A percentile compares a stretch with the other conserved stretches of the same genome.
Evolutionary conservation across 2,329 filamentous ascomycete genomes (phyloP).

Genomic region (Diaporthe velutina): DNA sequence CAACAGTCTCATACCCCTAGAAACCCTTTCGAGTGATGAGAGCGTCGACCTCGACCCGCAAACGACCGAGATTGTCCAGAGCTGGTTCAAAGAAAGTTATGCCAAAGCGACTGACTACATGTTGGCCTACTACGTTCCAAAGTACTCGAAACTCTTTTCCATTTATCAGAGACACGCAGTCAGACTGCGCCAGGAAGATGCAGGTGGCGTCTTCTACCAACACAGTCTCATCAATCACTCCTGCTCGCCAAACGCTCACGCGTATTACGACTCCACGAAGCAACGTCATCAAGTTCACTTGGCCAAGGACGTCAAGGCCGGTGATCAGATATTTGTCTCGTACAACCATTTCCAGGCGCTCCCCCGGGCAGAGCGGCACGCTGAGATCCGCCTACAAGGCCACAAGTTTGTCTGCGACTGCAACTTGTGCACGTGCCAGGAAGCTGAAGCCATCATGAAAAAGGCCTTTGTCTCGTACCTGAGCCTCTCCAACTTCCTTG

Average conservation of each 20-base stretch:
- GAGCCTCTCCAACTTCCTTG: neutral
- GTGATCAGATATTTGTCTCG: conserved; percentile 40
- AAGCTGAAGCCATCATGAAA: neutral
- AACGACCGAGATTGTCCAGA: neutral
- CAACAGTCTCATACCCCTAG: neutral
- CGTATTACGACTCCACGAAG: conserved; percentile 38
- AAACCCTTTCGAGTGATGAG: neutral
- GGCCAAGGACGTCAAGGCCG: conserved; percentile 37
- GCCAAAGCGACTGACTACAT: neutral
- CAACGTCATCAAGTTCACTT: conserved; percentile 40
- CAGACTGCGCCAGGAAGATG: neutral
- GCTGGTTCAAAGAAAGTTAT: neutral
- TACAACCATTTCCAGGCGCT: conserved; percentile 11
- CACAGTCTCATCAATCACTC: conserved; percentile 41
- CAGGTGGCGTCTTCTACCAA: conserved; percentile 21
- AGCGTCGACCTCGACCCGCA: neutral
- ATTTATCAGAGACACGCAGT: conserved; percentile 2
- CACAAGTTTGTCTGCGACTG: conserved; percentile 26
- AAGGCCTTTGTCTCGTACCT: neutral
- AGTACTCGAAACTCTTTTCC: conserved; percentile 15
- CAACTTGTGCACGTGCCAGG: conserved; percentile 2
- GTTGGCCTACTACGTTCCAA: neutral
- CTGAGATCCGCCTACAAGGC: neutral
- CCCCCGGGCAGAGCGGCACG: neutral
- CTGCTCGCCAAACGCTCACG: conserved; percentile 41